Evolutionary conservation across 2,329 filamentous ascomycete species (phyloP), one percentile per base, ranked within the genome.

Genomic region (Aspergillus sojae): DNA sequence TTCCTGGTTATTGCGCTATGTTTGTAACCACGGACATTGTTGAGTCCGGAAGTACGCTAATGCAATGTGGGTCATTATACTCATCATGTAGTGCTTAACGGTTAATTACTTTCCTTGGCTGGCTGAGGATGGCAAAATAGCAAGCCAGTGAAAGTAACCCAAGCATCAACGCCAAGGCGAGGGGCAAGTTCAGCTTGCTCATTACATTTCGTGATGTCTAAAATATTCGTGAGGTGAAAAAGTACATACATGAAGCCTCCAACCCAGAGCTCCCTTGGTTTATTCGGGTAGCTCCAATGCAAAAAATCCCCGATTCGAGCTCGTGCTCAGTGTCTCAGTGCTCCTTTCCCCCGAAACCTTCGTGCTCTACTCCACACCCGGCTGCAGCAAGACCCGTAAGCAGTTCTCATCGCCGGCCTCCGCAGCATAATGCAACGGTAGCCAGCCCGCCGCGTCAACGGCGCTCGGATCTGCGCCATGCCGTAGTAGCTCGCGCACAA

Each of bases 341-440:
- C 6, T 41, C 39, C 39, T 7, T 41, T 41, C 1, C 39, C 16
- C 39, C 39, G 39, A 41, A 19, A n/a, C 6, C 39, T n/a, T n/a
- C 19, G 14, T 41, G 16, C 3, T 41, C 23, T 32, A 34, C 28
- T 53, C 50, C 50, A 19, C 50, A 53, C 50, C n/a, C 5, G 50
- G 21, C 32, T 59, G 45, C 28, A 59, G 45, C 30, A 59, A 39
- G 16, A 36, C 57, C 32, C 57, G 57, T 41, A 59, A 16, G 32
- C 57, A 52, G 19, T 59, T 50, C 36, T 59, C 57, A 41, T 59
- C 57, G 6, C 57, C 57, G 21, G 57, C 43, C n/a, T 59, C 57
- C 30, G 48, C 57, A 2, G 57, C 57, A 30, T 59, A 59, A 39
- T 59, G 57, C 19, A 59, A 28, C 30, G 57, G 57, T 39, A 50